Percentiles rank a stretch among this genome's conserved stretches.
Conservation (phyloP, 129 eudicot genomes). For the Glebionis coronaria region DNA sequence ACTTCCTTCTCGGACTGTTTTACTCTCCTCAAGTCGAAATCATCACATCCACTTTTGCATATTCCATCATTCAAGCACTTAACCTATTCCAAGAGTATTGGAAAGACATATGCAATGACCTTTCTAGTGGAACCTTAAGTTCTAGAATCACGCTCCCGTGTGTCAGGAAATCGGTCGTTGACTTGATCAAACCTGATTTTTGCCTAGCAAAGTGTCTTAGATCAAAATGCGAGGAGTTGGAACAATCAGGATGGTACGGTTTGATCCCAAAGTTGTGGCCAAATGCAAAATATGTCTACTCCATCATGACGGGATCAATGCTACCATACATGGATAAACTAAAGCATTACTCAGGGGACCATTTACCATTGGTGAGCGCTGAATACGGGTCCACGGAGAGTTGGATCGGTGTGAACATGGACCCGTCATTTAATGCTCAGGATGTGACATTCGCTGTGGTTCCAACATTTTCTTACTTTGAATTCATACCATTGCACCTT, state of each 20-base stretch:
- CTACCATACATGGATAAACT: slow-evolving; percentile 63
- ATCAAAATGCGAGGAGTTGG: slow-evolving; percentile 42
- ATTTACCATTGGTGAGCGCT: slow-evolving; percentile 73
- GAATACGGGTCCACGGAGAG: slow-evolving; percentile 97
- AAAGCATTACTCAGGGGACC: slow-evolving; percentile 63
- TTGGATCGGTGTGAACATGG: slow-evolving; percentile 83
- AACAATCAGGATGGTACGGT: slow-evolving; percentile 48
- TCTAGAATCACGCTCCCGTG: slow-evolving; percentile 39
- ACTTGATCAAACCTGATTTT: slow-evolving; percentile 36
- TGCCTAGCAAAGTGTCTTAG: slow-evolving; percentile 33
- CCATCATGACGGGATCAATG: slow-evolving; percentile 93
- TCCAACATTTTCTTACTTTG: slow-evolving; percentile 77
- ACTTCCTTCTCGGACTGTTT: slow-evolving; percentile 77
- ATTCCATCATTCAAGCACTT: slow-evolving; percentile 70
- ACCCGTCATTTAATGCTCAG: slow-evolving; percentile 59
- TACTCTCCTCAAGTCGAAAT: slow-evolving; percentile 50
- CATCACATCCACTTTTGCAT: slow-evolving; percentile 73
- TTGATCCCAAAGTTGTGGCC: slow-evolving; percentile 69
- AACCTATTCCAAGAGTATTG: slow-evolving; percentile 55
- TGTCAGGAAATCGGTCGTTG: slow-evolving; percentile 40
- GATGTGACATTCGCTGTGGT: slow-evolving; percentile 65
- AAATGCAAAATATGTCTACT: slow-evolving; percentile 69
- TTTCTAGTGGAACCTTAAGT: slow-evolving; percentile 55
- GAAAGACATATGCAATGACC: slow-evolving; percentile 53
- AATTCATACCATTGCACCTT: slow-evolving; percentile 71